Evolutionary conservation across 768 basidiomycete species (phyloP).

Genomic region (Phanerodontia chrysosporium): DNA sequence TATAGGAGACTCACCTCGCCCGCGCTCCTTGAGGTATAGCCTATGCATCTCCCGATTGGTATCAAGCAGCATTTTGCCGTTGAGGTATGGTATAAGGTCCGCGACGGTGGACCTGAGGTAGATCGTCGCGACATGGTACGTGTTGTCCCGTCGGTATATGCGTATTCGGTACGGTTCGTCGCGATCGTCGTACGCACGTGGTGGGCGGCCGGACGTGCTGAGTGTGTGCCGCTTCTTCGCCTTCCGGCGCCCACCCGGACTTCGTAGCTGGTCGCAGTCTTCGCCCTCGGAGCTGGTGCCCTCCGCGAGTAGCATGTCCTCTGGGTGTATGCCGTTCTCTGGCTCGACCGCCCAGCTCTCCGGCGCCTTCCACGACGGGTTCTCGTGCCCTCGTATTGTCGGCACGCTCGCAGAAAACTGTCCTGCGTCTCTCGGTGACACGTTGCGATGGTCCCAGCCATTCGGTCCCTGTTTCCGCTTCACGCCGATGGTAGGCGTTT

Average conservation of each 20-base stretch:
- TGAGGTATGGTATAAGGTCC: constrained; percentile 59
- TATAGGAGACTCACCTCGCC: constrained; percentile 62
- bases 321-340: constrained; percentile 32
- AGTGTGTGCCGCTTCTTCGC: neutral
- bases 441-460: constrained; percentile 30
- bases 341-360: constrained; percentile 71
- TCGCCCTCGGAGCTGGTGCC: constrained; percentile 42
- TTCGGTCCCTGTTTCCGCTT: constrained; percentile 21
- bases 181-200: neutral
- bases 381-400: constrained; percentile 6
- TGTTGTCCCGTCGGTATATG: constrained; percentile 70
- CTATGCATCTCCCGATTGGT: constrained; percentile 58
- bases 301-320: constrained; percentile 33
- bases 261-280: constrained; percentile 1
- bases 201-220: neutral
- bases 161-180: constrained; percentile 51
- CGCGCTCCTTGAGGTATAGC: constrained; percentile 71
- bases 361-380: constrained; percentile 57
- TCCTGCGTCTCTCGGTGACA: constrained; percentile 48
- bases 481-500: constrained; percentile 12
- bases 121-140: constrained; percentile 67
- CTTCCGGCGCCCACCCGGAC: constrained; percentile 9
- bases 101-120: constrained; percentile 62
- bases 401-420: constrained; percentile 7
- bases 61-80: constrained; percentile 47